Evolutionary conservation across 2,329 filamentous ascomycete genomes (phyloP).

Genomic region (Colletotrichum scovillei): DNA sequence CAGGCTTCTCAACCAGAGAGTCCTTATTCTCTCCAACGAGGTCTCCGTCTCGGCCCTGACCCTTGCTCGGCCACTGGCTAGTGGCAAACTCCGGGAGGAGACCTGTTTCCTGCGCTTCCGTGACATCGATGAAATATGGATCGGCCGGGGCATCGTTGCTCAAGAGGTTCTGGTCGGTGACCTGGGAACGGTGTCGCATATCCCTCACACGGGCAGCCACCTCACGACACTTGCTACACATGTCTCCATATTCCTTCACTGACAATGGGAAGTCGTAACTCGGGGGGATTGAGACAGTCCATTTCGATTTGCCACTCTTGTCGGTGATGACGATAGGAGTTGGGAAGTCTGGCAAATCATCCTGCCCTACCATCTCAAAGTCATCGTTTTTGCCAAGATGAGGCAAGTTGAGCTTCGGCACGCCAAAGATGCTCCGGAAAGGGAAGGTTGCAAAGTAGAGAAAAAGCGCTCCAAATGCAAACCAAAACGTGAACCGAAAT

Average conservation of each 20-base stretch:
- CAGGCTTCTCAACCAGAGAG: conserved; percentile 57
- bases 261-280: conserved; percentile 74
- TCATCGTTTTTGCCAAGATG: conserved; percentile 53
- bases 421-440: conserved; percentile 44
- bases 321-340: conserved; percentile 79
- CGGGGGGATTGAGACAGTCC: conserved; percentile 84
- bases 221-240: conserved; percentile 75
- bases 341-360: conserved; percentile 76
- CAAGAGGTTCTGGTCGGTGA: conserved; percentile 56
- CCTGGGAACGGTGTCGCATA: conserved; percentile 54
- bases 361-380: conserved; percentile 75
- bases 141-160: conserved; percentile 71
- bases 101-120: conserved; percentile 74
- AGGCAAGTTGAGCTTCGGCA: conserved; percentile 52
- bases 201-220: conserved; percentile 69
- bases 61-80: conserved; percentile 27
- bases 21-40: conserved; percentile 61
- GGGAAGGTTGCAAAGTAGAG: conserved; percentile 59
- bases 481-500: conserved; percentile 66
- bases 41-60: conserved; percentile 41
- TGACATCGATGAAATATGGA: conserved; percentile 78
- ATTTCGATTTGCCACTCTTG: conserved; percentile 71
- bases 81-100: conserved; percentile 62
- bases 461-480: conserved; percentile 60
- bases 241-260: conserved; percentile 73